Evolutionary conservation across 2,329 filamentous ascomycete genomes (phyloP), one percentile per base, ranked within the genome.

Genomic region (Tolypocladium inflatum): DNA sequence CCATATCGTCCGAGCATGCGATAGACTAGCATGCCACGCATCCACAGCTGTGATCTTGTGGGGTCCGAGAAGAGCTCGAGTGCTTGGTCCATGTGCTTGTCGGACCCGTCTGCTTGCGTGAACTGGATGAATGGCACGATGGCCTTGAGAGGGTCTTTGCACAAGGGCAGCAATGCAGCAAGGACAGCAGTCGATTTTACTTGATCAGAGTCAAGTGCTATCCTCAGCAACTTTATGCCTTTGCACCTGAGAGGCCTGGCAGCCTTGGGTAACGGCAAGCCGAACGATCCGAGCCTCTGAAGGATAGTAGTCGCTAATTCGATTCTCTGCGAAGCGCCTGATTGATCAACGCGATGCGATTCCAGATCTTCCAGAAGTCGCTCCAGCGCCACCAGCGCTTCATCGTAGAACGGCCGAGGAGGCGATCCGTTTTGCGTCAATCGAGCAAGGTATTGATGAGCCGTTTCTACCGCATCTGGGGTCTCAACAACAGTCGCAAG

Each of bases 211-310:
- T 57, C 54, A 19, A 62, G 55, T 8, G 62, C 56, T 13, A 63
- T 58, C 41, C 62, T 62, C 42, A 73, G 63, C 53, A 74, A 53
- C 33, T 62, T 55, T 45, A 66, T 57, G 17, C 64, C 64, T 55
- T 62, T 59, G 45, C 61, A 60, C 55, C 63, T 58, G 23, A 65
- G 33, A 10, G 37, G 21, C 19, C 50, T 55, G 30, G 57, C 55
- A 21, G 58, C 37, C 38, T 59, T 53, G 4, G 61, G 57, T 13
- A 59, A 63, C 43, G 63, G 33, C 3, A 35, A 52, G 13, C 62
- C 59, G 39, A 62, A 57, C 19, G 52, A 59, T 11, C 61, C 58
- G 41, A 70, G 26, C 7, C 23, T 56, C 41, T 62, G 43, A 15
- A 71, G 57, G 9, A 66, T 52, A 8, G 43, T 23, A 26, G 61